phyloP scores from a whole-genome alignment of 2,329 filamentous ascomycete species.

The Diplodia intermedia region DNA sequence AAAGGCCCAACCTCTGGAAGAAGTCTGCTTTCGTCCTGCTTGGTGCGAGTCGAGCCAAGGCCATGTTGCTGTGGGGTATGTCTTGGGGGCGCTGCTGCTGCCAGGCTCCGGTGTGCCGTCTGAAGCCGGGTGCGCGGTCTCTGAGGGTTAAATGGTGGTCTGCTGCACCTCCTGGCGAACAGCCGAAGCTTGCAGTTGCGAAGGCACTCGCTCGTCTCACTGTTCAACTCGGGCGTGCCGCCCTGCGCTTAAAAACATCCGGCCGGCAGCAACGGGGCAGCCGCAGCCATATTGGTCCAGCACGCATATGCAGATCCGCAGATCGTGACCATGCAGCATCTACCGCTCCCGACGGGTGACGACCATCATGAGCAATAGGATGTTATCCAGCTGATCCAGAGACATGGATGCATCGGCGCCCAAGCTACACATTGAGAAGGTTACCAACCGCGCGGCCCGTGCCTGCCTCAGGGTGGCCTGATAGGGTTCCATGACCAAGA shows the following conservation, averaged over 20 bases:
- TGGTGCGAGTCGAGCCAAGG: slow-evolving; percentile 31
- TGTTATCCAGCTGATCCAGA: slow-evolving; percentile 32
- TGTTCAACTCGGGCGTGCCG: slow-evolving; percentile 11
- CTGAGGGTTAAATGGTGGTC: slow-evolving; percentile 10
- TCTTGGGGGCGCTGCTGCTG: slow-evolving; percentile 16
- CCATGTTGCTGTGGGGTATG: slow-evolving; percentile 24
- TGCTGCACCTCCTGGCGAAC: slow-evolving; percentile 22
- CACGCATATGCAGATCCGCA: slow-evolving; percentile 29
- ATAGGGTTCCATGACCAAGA: slow-evolving; percentile 32
- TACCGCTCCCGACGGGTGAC: slow-evolving; percentile 28
- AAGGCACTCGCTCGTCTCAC: slow-evolving; percentile 20
- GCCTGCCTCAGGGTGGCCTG: slow-evolving; percentile 30
- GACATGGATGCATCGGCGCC: slow-evolving; percentile 31
- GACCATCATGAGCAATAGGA: slow-evolving; percentile 5
- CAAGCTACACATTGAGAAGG: slow-evolving; percentile 30
- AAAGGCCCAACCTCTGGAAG: slow-evolving; percentile 52
- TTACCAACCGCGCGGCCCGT: slow-evolving; percentile 29
- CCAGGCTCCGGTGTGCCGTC: slow-evolving; percentile 2
- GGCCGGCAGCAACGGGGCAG: slow-evolving; percentile 10
- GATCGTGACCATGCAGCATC: slow-evolving; percentile 26
- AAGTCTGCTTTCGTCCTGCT: slow-evolving; percentile 46
- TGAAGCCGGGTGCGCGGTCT: slow-evolving; percentile 12
- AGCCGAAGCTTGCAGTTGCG: slow-evolving; percentile 20
- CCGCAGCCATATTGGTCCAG: slow-evolving; percentile 26
- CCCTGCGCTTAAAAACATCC: slow-evolving; percentile 13